Percentiles rank a stretch among this genome's conserved stretches.
Evolutionary conservation across 257 asterid genomes (phyloP).

Genomic region (Solanum pimpinellifolium): DNA sequence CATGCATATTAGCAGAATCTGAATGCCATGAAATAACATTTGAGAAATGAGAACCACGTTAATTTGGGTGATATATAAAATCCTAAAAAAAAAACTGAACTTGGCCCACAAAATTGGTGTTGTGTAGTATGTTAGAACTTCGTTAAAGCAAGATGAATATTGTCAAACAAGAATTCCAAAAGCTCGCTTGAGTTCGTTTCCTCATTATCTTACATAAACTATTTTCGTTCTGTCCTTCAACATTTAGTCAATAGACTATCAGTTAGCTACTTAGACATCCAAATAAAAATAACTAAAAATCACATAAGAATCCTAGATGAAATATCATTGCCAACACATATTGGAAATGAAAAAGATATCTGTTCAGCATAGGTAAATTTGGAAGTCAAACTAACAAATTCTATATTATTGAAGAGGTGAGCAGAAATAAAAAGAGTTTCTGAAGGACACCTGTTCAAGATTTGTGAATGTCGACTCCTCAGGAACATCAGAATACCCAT

Average conservation of each 20-base stretch:
- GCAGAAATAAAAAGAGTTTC: not conserved
- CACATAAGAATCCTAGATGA: not conserved
- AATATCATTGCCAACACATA: not conserved
- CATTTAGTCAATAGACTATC: not conserved
- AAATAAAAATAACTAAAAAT: not conserved
- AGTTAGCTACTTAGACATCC: not conserved
- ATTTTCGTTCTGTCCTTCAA: not conserved
- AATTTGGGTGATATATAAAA: not conserved
- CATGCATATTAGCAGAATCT: not conserved
- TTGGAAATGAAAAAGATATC: not conserved
- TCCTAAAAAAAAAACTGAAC: not conserved
- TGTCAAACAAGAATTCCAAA: not conserved
- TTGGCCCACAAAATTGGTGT: not conserved
- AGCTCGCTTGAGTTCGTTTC: not conserved
- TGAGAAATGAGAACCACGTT: not conserved
- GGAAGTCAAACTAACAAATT: not conserved
- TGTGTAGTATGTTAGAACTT: not conserved
- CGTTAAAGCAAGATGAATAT: not conserved
- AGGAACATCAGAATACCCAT: conserved; percentile 59
- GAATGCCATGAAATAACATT: not conserved
- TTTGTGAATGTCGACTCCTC: conserved; percentile 59
- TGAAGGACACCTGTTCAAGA: conserved; percentile 54
- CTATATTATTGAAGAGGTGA: not conserved
- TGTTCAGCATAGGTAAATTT: not conserved
- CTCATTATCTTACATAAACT: not conserved